Conservation (phyloP, 768 basidiomycete genomes). For the Lactifluus volemus region DNA sequence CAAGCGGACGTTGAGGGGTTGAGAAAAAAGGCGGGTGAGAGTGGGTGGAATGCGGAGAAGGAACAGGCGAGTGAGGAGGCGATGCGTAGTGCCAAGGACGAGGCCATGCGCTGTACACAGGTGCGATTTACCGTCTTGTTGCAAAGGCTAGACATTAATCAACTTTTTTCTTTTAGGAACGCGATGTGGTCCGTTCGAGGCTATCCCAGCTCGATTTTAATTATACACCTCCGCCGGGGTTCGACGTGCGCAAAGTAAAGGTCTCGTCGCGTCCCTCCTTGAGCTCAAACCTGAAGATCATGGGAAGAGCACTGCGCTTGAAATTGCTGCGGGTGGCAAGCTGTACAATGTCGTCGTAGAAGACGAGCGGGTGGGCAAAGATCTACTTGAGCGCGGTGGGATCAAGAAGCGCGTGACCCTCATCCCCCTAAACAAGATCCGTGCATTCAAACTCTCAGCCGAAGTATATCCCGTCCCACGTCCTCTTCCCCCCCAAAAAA, state of each 20-base stretch:
- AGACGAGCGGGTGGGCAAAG: constrained; percentile 81
- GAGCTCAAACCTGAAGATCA: constrained; percentile 60
- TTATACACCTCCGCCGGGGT: constrained; percentile 71
- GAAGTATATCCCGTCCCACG: constrained; percentile 34
- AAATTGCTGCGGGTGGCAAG: constrained; percentile 83
- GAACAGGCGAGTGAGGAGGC: constrained; percentile 50
- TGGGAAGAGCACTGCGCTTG: constrained; percentile 80
- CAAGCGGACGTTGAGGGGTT: constrained; percentile 50
- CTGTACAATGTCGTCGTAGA: constrained; percentile 93
- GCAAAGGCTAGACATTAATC: no score
- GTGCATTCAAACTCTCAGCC: constrained; percentile 42
- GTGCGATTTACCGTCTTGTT: constrained; percentile 31
- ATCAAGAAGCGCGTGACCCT: constrained; percentile 87
- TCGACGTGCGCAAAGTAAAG: constrained; percentile 81
- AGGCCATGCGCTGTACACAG: constrained; percentile 52
- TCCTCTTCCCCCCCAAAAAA: neutral
- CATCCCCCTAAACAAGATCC: constrained; percentile 91
- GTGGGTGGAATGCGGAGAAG: constrained; percentile 71
- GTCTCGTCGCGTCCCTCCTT: constrained; percentile 86
- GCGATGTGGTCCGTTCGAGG: constrained; percentile 57
- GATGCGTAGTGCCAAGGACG: constrained; percentile 42
- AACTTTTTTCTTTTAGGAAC: constrained; percentile 35
- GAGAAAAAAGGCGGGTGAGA: constrained; percentile 41
- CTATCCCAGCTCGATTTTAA: constrained; percentile 74
- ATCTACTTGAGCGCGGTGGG: constrained; percentile 65